These are phyloP conservation scores for Ceratopteris richardii DNA, from an alignment of 75 land plant species.

Conservation along the genomic window DNA sequence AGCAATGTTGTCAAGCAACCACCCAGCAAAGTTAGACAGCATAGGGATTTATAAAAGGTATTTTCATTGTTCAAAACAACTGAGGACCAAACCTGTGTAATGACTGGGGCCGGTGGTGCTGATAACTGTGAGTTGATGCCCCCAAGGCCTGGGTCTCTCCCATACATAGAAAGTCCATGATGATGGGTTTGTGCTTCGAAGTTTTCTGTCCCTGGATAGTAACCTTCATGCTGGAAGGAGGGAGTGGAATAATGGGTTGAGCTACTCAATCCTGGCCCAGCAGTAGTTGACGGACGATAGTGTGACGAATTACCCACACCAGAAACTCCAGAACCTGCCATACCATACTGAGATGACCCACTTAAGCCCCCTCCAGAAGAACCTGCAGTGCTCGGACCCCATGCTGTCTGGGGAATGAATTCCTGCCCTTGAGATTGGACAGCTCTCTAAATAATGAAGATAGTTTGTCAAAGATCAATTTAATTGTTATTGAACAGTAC, in stretches of 20 bases:
- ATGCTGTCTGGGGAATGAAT: not conserved
- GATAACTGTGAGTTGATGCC: conserved; percentile 4
- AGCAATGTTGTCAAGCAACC: too few species aligned
- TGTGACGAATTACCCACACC: too few species aligned
- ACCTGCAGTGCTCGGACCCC: not conserved
- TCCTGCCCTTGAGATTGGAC: conserved; percentile 1
- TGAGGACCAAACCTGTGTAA: conserved; percentile 23
- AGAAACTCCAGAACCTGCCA: too few species aligned
- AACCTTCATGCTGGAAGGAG: not conserved
- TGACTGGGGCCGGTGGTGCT: conserved; percentile 29
- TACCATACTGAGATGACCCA: too few species aligned
- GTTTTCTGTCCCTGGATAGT: not conserved
- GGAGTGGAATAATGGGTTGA: conserved; percentile 1
- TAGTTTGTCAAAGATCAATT: too few species aligned
- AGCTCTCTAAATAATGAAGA: not conserved
- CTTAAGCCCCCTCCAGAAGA: too few species aligned
- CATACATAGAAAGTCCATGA: conserved; percentile 31
- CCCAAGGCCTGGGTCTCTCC: conserved; percentile 24
- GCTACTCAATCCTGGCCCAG: conserved; percentile 2
- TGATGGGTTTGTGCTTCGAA: conserved; percentile 18
- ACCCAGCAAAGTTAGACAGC: too few species aligned
- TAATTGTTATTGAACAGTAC: too few species aligned
- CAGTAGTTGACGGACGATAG: not conserved
- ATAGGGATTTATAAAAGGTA: too few species aligned
- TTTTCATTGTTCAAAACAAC: too few species aligned